Conservation (phyloP, 83 land plant genomes). For the Isoetes engelmannii region DNA sequence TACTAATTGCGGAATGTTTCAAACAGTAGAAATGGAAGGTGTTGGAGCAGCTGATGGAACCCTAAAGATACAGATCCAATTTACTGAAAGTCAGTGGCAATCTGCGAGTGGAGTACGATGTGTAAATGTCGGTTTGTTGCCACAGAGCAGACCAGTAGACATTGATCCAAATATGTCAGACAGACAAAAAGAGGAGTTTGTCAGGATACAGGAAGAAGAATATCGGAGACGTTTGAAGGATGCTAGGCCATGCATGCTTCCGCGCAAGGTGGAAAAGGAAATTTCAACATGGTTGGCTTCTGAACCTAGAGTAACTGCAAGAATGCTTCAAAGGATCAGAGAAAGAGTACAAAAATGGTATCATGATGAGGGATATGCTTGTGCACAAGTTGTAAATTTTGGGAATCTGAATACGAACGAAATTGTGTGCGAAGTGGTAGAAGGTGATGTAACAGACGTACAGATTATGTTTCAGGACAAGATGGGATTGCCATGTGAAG, state of each 20-base stretch:
- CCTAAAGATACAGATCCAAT: slow-evolving; percentile 46
- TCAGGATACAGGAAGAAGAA: slow-evolving; percentile 46
- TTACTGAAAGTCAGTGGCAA: slow-evolving; percentile 76
- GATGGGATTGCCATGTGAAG: slow-evolving; percentile 79
- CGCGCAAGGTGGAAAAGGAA: slow-evolving; percentile 45
- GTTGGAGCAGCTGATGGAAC: slow-evolving; percentile 76
- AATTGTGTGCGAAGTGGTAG: slow-evolving; percentile 93
- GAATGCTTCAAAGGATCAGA: slow-evolving; percentile 74
- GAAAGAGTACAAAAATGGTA: slow-evolving; percentile 94
- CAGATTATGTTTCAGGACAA: slow-evolving; percentile 83
- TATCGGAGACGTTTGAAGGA: slow-evolving; percentile 51
- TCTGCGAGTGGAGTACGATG: slow-evolving; percentile 58
- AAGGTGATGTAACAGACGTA: slow-evolving; percentile 85
- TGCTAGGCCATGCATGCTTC: slow-evolving; percentile 70
- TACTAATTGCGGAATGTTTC: slow-evolving; percentile 82
- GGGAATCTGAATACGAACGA: slow-evolving; percentile 88
- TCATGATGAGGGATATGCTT: slow-evolving; percentile 88
- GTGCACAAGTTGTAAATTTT: slow-evolving; percentile 95
- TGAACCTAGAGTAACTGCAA: slow-evolving; percentile 63
- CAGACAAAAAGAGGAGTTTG: slow-evolving; percentile 50
- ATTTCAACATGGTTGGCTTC: slow-evolving; percentile 44
- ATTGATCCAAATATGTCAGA: slow-evolving; percentile 58
- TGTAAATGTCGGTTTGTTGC: slow-evolving; percentile 74
- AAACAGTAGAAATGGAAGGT: slow-evolving; percentile 71
- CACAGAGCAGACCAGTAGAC: slow-evolving; percentile 46